phyloP scores from a whole-genome alignment of 2,329 filamentous ascomycete species.

The Aspergillus latus region DNA sequence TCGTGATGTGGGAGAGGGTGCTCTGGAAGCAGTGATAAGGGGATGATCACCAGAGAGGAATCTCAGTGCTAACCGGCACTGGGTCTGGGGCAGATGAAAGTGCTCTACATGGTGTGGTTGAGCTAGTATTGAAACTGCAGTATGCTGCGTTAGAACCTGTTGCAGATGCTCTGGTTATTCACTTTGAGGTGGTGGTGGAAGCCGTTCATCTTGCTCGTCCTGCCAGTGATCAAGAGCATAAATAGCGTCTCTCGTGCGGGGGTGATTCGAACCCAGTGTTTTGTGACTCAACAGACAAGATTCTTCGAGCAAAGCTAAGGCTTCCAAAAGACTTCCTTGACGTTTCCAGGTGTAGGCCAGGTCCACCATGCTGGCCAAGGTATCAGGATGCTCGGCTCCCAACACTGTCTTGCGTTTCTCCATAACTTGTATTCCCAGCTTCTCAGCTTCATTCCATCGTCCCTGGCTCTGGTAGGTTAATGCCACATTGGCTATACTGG shows the following conservation, averaged over 20 bases:
- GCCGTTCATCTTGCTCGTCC: background rate
- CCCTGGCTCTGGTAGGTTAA: background rate
- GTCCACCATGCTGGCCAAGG: background rate
- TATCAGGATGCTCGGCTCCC: background rate
- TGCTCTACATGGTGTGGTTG: background rate
- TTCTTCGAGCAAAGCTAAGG: no score
- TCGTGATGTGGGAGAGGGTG: background rate
- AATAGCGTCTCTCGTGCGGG: no score
- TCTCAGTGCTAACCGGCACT: background rate
- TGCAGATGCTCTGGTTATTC: background rate
- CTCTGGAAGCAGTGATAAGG: background rate
- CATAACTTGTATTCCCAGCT: background rate
- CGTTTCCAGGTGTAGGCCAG: background rate
- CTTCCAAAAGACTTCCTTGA: background rate
- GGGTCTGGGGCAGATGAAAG: background rate
- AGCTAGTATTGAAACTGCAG: background rate
- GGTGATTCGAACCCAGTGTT: no score
- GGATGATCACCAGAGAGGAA: background rate
- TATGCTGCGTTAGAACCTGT: background rate
- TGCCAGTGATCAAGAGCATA: no score
- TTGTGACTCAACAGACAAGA: no score
- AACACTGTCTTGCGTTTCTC: background rate
- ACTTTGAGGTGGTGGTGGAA: background rate
- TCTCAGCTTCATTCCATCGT: background rate
- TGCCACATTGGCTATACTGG: background rate